These are phyloP conservation scores for Jacaranda mimosifolia DNA, from an alignment of 257 asterid species.

Conservation along the genomic window DNA sequence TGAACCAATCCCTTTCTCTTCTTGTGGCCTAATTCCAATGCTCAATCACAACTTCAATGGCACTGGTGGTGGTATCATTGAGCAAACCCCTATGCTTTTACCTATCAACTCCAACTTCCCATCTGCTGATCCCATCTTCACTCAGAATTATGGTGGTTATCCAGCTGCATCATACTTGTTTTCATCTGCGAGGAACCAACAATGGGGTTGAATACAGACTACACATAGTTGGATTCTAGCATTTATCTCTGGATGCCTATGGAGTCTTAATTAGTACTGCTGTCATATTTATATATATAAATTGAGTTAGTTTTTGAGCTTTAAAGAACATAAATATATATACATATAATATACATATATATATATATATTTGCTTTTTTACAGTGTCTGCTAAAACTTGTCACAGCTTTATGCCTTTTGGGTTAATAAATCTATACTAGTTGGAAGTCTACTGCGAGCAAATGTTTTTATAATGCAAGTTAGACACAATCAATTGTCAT, in stretches of 20 bases:
- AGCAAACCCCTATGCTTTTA: not conserved
- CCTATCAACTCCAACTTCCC: not conserved
- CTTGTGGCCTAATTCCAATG: not conserved
- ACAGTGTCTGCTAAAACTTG: not conserved
- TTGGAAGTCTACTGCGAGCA: too few relatives aligned
- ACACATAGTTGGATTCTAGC: not conserved
- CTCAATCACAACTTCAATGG: slow-evolving; percentile 1
- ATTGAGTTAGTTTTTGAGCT: not conserved
- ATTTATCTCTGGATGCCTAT: not conserved
- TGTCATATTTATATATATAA: too few relatives aligned
- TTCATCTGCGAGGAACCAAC: slow-evolving; percentile 10
- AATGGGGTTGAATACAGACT: slow-evolving; percentile 17
- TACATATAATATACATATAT: too few relatives aligned
- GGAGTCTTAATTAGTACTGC: not conserved
- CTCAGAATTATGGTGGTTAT: not conserved
- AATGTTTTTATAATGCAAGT: too few relatives aligned
- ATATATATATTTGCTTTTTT: too few relatives aligned
- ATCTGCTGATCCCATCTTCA: not conserved
- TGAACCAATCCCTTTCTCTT: not conserved
- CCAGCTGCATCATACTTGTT: not conserved
- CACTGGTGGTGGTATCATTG: not conserved
- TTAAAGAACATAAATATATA: not conserved
- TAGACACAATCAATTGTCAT: too few relatives aligned
- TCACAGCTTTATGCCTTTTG: not conserved
- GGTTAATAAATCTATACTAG: not conserved